Conservation (phyloP, 2,329 filamentous ascomycete genomes). For the Tolypocladium sp. region DNA sequence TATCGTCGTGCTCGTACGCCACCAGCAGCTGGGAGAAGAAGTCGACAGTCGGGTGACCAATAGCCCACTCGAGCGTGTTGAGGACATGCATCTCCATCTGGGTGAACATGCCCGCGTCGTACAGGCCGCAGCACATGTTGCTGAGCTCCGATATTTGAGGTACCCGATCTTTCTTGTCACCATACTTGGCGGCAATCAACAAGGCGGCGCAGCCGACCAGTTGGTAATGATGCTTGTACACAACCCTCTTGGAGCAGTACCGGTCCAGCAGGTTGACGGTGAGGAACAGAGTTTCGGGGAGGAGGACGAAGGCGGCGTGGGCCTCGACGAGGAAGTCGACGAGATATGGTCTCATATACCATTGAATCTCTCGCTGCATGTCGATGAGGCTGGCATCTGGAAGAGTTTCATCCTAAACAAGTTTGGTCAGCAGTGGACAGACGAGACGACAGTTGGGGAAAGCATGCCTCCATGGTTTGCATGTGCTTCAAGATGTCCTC, state of each 20-base stretch:
- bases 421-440: constrained; percentile 12
- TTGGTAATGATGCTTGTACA: constrained; percentile 99
- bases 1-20: constrained; percentile 67
- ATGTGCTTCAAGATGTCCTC: constrained; percentile 93
- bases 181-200: constrained; percentile 95
- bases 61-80: constrained; percentile 91
- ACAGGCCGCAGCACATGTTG: constrained; percentile 97
- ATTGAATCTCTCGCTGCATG: constrained; percentile 98
- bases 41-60: constrained; percentile 93
- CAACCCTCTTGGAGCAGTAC: constrained; percentile 94
- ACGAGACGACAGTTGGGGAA: not conserved
- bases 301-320: constrained; percentile 84
- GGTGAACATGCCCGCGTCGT: constrained; percentile 99
- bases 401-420: constrained; percentile 62
- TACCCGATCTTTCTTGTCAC: constrained; percentile 97
- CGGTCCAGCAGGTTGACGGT: constrained; percentile 94
- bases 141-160: constrained; percentile 94
- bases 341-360: constrained; percentile 98
- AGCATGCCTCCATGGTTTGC: constrained; percentile 78
- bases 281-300: constrained; percentile 92
- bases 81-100: constrained; percentile 99
- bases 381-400: constrained; percentile 97
- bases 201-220: constrained; percentile 92
- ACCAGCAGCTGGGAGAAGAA: constrained; percentile 85
- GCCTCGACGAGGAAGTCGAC: constrained; percentile 98